Evolutionary conservation across 1,284 basidiomycete species (phyloP), one percentile per base, ranked within the genome.

Genomic region (Volvariella volvacea): DNA sequence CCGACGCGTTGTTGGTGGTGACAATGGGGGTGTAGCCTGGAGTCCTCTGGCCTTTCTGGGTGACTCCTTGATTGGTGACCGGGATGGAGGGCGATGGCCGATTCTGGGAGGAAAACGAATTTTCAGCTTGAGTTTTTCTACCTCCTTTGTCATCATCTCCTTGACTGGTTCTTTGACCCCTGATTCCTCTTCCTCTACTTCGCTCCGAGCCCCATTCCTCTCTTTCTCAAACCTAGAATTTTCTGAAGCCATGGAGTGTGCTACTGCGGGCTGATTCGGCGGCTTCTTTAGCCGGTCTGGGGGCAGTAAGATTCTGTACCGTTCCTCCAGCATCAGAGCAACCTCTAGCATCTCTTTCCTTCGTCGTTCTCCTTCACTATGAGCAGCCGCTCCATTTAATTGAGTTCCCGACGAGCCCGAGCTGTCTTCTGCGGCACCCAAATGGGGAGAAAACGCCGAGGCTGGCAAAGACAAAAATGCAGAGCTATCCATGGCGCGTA

Each of bases 261-360:
- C 19, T 16, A n/a, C 34, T 16, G 34, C 34, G 15, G 34, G 34
- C n/a, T 36, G 34, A 36, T 20, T 20, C 19, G 34, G 34, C 8
- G 14, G 19, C 19, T 36, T 36, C 34, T 36, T 36, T 36, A 57
- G 60, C 48, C 72, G 66, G 44, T 85, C 82, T 3, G 79, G 75
- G n/a, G 83, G 83, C 14, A 89, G 70, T 28, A 89, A 70, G 16
- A 74, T 68, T 16, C 77, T 68, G 55, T 87, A 89, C 37, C 86
- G 78, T 45, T 79, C 76, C 54, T 88, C 86, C 42, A 90, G 60
- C 28, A 62, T 59, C 45, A 69, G 59, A 10, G 87, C 86, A 15
- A 78, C 71, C 38, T 78, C 74, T 9, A 89, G 68, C 80, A 90
- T 86, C 59, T 79, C 77, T 55, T 73, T 68, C 46, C 80, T 69